Percentiles rank a stretch among this genome's conserved stretches.
Evolutionary conservation across 495 filamentous ascomycete species (phyloP).

Genomic region (Neurospora terricola): DNA sequence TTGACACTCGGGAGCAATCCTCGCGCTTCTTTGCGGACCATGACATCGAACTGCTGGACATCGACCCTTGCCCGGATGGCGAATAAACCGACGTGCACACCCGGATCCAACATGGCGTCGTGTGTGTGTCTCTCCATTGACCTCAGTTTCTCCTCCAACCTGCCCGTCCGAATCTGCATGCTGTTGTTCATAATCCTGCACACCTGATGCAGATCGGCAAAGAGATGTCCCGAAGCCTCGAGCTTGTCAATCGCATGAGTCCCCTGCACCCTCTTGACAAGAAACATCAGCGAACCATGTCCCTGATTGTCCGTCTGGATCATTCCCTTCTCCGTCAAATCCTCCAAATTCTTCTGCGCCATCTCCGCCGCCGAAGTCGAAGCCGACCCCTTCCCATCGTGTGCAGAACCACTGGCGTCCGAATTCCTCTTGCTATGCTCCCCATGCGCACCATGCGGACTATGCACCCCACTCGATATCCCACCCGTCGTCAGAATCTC

Average conservation of each 20-base stretch:
- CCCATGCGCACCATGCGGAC: slow-evolving; percentile 1
- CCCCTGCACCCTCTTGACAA: slow-evolving; percentile 56
- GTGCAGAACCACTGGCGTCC: not conserved
- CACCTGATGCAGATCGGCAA: slow-evolving; percentile 62
- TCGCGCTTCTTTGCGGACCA: slow-evolving; percentile 53
- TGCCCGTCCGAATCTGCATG: slow-evolving; percentile 56
- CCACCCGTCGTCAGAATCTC: slow-evolving; percentile 59
- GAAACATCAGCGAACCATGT: slow-evolving; percentile 68
- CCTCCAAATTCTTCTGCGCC: not conserved
- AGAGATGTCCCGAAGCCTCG: slow-evolving; percentile 65
- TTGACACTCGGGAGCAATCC: slow-evolving; percentile 60
- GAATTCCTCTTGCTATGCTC: not conserved
- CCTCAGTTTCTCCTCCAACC: slow-evolving; percentile 44
- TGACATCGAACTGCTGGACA: slow-evolving; percentile 59
- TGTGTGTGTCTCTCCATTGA: slow-evolving; percentile 52
- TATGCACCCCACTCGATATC: not conserved
- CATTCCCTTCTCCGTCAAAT: slow-evolving; percentile 20
- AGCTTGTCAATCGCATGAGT: slow-evolving; percentile 47
- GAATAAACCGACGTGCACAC: slow-evolving; percentile 69
- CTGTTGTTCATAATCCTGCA: slow-evolving; percentile 51
- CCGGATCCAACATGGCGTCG: slow-evolving; percentile 45
- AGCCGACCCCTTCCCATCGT: not conserved
- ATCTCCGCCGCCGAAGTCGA: not conserved
- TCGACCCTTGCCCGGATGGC: slow-evolving; percentile 57
- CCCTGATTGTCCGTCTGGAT: slow-evolving; percentile 31